Evolutionary conservation across 139 green algal genomes (phyloP).

Genomic region (Chlorella sp.): DNA sequence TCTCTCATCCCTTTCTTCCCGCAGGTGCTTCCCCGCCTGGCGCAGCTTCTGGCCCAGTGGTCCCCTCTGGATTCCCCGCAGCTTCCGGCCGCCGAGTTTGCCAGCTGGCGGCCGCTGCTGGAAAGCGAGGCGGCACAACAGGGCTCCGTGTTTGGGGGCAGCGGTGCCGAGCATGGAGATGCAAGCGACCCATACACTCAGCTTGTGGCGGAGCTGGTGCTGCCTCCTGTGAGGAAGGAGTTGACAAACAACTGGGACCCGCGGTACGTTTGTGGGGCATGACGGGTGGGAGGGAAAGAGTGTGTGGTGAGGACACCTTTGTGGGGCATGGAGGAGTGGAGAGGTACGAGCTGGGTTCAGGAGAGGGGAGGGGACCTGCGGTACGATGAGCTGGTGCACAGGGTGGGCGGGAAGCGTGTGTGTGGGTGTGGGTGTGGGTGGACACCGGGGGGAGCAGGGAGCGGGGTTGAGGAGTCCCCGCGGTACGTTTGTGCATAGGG

Average conservation of each 20-base stretch:
- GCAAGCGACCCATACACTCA: constrained; percentile 71
- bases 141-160: constrained; percentile 1
- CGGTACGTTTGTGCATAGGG: constrained; percentile 19
- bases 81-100: constrained; percentile 53
- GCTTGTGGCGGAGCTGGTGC: constrained; percentile 80
- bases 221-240: constrained; percentile 80
- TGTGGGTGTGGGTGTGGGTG: too few relatives aligned
- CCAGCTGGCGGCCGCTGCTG: constrained; percentile 74
- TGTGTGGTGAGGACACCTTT: too few relatives aligned
- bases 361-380: too few relatives aligned
- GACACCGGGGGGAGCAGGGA: too few relatives aligned
- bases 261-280: constrained; percentile 20
- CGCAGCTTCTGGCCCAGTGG: constrained; percentile 60
- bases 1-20: neutral
- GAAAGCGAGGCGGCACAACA: constrained; percentile 50
- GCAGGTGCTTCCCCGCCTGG: constrained; percentile 53
- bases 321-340: too few relatives aligned
- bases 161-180: neutral
- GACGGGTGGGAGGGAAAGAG: too few relatives aligned
- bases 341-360: too few relatives aligned
- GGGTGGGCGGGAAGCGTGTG: too few relatives aligned
- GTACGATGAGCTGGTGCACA: too few relatives aligned
- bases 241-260: constrained; percentile 86
- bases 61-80: constrained; percentile 65
- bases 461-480: too few relatives aligned